A percentile compares a stretch with the other conserved stretches of the same genome.
phyloP scores from a whole-genome alignment of 106 monocot genomes.

The Dendrobium officinale region DNA sequence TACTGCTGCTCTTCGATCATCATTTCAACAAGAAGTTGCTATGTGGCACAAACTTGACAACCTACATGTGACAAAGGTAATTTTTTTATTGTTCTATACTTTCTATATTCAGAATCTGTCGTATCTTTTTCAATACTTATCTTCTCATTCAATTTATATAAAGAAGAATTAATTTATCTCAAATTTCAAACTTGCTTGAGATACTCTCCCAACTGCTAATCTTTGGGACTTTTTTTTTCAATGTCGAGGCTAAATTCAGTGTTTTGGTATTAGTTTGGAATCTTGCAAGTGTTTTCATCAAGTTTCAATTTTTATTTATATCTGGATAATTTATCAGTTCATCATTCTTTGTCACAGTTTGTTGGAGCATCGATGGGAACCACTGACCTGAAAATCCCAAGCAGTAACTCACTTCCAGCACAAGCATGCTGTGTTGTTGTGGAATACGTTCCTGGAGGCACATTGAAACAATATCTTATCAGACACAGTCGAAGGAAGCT shows the following conservation, averaged over 20 bases:
- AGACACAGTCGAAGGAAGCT: constrained; percentile 64
- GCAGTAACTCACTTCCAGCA: constrained; percentile 29
- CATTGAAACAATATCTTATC: constrained; percentile 77
- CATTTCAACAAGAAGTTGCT: constrained; percentile 76
- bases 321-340: background rate
- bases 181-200: background rate
- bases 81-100: background rate
- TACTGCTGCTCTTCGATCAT: constrained; percentile 46
- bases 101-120: background rate
- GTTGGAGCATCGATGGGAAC: constrained; percentile 84
- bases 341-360: constrained; percentile 33
- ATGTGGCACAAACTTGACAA: constrained; percentile 87
- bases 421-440: constrained; percentile 87
- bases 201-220: background rate
- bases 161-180: background rate
- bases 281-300: background rate
- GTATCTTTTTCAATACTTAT: too few relatives aligned
- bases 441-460: constrained; percentile 77
- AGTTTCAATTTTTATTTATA: background rate
- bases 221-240: background rate
- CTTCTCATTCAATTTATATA: background rate
- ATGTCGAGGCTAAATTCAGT: background rate
- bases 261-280: background rate
- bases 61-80: constrained; percentile 74
- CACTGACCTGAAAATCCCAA: constrained; percentile 57